These are phyloP conservation scores for Heliocybe sulcata DNA, from an alignment of 1,284 basidiomycete species.

Conservation along the genomic window DNA sequence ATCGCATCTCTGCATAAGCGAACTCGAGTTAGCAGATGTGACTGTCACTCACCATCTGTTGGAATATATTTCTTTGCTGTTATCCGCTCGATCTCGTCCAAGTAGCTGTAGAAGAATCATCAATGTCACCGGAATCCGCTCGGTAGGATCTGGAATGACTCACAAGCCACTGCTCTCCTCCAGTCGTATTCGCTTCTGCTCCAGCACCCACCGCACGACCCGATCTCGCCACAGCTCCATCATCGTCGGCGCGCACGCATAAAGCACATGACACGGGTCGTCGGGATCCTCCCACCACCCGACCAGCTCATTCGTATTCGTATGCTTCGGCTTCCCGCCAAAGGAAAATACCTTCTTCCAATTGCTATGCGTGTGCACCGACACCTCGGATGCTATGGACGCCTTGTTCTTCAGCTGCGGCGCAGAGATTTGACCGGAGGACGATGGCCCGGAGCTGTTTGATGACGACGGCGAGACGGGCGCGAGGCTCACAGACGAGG, in stretches of 20 bases:
- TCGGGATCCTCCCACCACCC: constrained; percentile 82
- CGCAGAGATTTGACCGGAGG: constrained; percentile 10
- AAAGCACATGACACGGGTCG: constrained; percentile 67
- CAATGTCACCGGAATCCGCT: constrained; percentile 8
- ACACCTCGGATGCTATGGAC: constrained; percentile 29
- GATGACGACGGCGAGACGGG: constrained; percentile 11
- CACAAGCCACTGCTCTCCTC: constrained; percentile 82
- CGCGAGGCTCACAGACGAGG: constrained; percentile 4
- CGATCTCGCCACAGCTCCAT: constrained; percentile 64
- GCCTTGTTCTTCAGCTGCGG: constrained; percentile 5
- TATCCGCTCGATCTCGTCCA: constrained; percentile 72
- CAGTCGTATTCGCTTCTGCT: constrained; percentile 55
- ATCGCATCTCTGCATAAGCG: constrained; percentile 3
- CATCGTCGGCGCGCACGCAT: constrained; percentile 58
- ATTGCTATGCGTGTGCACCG: constrained; percentile 55
- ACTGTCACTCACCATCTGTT: constrained; percentile 53
- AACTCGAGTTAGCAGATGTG: not conserved
- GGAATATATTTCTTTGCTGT: constrained; percentile 76
- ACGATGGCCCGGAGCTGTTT: constrained; percentile 23
- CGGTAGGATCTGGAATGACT: constrained; percentile 20
- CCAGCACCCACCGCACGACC: constrained; percentile 49
- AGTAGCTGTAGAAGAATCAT: constrained; percentile 40
- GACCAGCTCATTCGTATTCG: constrained; percentile 59
- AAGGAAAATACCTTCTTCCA: constrained; percentile 70
- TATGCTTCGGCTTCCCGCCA: constrained; percentile 56